Evolutionary conservation across 768 basidiomycete species (phyloP).

Genomic region (Leccinum disarticulatum): DNA sequence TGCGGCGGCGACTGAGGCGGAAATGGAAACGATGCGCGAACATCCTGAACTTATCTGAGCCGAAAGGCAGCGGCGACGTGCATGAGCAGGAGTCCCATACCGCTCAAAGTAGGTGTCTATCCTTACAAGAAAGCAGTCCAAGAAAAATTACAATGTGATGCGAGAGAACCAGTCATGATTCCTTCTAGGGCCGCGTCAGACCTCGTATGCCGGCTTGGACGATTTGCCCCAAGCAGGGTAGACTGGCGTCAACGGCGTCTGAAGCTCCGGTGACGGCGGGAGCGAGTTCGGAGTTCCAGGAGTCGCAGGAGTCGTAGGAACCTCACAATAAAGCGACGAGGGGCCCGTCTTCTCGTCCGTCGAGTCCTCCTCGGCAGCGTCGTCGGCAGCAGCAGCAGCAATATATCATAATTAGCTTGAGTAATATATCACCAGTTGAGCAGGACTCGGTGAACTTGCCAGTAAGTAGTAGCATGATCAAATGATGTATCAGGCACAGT

Average conservation of each 20-base stretch:
- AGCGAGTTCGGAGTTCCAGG: not conserved
- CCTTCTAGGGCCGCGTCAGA: not conserved
- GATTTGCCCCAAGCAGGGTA: slow-evolving; percentile 2
- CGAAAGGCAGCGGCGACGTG: too few species aligned
- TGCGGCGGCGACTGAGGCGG: too few species aligned
- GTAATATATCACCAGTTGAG: too few species aligned
- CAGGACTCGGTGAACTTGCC: too few species aligned
- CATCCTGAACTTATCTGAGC: too few species aligned
- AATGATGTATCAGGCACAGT: too few species aligned
- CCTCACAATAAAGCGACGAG: slow-evolving; percentile 11
- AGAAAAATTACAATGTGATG: not conserved
- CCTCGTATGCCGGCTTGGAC: not conserved
- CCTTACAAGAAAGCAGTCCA: not conserved
- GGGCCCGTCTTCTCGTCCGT: slow-evolving; percentile 27
- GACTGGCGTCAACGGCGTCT: not conserved
- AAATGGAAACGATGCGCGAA: too few species aligned
- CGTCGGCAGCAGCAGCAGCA: slow-evolving; percentile 40
- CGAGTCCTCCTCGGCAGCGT: not conserved
- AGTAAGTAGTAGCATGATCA: too few species aligned
- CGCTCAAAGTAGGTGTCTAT: too few species aligned
- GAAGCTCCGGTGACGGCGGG: not conserved
- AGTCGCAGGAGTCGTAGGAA: not conserved
- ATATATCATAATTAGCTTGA: too few species aligned
- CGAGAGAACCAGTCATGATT: not conserved
- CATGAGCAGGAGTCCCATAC: too few species aligned